Percentiles rank a stretch among this genome's conserved stretches.
phyloP scores from a whole-genome alignment of 176 grass and related monocot genomes.

The Tillandsia leiboldiana region DNA sequence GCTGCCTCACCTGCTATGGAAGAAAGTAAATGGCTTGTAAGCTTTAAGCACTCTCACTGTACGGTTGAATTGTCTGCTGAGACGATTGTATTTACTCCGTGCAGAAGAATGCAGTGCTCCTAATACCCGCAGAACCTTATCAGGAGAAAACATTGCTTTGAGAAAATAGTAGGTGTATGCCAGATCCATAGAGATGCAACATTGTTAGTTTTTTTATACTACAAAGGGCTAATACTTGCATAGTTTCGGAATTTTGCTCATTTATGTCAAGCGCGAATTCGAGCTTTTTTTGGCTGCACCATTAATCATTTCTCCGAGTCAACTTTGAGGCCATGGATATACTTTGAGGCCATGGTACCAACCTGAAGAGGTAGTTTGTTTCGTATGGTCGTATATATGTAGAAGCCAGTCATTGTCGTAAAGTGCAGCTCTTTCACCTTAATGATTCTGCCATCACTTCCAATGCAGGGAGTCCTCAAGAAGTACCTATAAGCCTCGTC shows the following conservation, averaged over 20 bases:
- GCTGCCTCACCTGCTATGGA: neutral
- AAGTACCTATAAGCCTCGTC: neutral
- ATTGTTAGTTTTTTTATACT: neutral
- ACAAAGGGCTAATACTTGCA: no score
- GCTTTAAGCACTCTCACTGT: neutral
- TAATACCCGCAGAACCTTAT: neutral
- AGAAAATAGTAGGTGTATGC: no score
- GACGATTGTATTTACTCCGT: neutral
- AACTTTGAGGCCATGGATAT: no score
- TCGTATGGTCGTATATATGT: neutral
- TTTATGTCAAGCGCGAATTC: no score
- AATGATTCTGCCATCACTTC: neutral
- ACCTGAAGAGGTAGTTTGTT: conserved; percentile 3
- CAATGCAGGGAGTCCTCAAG: neutral
- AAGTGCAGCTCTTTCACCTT: neutral
- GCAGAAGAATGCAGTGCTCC: neutral
- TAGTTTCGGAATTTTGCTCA: no score
- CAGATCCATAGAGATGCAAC: no score
- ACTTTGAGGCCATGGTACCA: neutral
- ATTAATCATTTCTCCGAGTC: no score
- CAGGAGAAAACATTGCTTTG: neutral
- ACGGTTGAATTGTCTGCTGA: neutral
- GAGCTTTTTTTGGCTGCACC: no score
- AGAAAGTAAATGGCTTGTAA: neutral
- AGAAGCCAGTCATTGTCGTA: neutral